These are phyloP conservation scores for Citrus glauca DNA, from an alignment of 345 rosid species.

Conservation along the genomic window DNA sequence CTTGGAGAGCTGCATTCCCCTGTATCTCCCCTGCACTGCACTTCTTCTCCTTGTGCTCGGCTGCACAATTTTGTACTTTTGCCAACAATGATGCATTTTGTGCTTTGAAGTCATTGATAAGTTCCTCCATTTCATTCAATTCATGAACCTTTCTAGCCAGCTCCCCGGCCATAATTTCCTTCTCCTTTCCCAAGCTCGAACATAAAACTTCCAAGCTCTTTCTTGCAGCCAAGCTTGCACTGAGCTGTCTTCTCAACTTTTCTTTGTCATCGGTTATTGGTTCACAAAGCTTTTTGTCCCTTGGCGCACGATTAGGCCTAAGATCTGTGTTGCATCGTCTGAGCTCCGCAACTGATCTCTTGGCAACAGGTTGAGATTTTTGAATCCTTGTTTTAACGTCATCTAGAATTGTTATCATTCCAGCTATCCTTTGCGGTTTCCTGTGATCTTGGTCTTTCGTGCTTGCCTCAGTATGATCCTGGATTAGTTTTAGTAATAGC, in stretches of 20 bases:
- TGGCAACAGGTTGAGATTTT: slow-evolving; percentile 40
- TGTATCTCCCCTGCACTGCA: slow-evolving; percentile 22
- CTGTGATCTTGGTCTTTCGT: slow-evolving; percentile 43
- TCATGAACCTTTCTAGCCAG: slow-evolving; percentile 64
- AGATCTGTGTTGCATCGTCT: slow-evolving; percentile 74
- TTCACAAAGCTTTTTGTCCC: slow-evolving; percentile 27
- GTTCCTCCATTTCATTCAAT: slow-evolving; percentile 59
- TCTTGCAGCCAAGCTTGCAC: slow-evolving; percentile 47
- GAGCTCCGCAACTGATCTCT: slow-evolving; percentile 48
- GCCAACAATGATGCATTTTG: slow-evolving; percentile 51
- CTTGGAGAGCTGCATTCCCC: slow-evolving; percentile 40
- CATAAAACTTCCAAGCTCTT: slow-evolving; percentile 81
- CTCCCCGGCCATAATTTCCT: slow-evolving; percentile 68
- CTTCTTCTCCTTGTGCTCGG: slow-evolving; percentile 38
- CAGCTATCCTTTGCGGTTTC: slow-evolving; percentile 50
- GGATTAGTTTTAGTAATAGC: slow-evolving; percentile 63
- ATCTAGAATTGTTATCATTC: slow-evolving; percentile 71
- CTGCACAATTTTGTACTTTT: slow-evolving; percentile 45
- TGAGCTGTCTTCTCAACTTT: slow-evolving; percentile 49
- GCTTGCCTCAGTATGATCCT: slow-evolving; percentile 65
- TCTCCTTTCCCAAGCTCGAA: slow-evolving; percentile 83
- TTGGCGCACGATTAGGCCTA: slow-evolving; percentile 23
- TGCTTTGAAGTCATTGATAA: slow-evolving; percentile 49
- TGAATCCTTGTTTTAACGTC: slow-evolving; percentile 62
- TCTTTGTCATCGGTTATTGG: slow-evolving; percentile 35